Evolutionary conservation across 2,329 filamentous ascomycete species (phyloP).

Genomic region (Arthroderma sp.): DNA sequence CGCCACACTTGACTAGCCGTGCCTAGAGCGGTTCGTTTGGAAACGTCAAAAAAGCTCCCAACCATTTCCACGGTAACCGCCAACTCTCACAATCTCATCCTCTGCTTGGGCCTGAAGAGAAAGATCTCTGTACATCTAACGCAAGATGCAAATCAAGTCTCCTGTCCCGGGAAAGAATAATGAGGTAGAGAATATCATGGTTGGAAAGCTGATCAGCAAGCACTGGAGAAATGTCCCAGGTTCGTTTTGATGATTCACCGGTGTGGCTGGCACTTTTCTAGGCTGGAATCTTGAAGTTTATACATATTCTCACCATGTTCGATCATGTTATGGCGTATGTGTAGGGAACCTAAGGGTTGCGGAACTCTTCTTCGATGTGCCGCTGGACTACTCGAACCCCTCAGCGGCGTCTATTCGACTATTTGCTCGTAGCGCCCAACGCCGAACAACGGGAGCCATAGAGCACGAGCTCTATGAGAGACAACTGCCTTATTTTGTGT

Average conservation of each 20-base stretch:
- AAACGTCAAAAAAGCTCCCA: not conserved
- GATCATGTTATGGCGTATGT: too few species aligned
- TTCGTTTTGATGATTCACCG: slow-evolving; percentile 9
- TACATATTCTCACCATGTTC: too few species aligned
- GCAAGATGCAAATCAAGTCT: too few species aligned
- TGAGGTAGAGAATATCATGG: slow-evolving; percentile 14
- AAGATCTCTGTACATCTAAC: too few species aligned
- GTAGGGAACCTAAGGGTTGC: slow-evolving; percentile 61
- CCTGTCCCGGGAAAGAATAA: not conserved
- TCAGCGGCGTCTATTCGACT: slow-evolving; percentile 51
- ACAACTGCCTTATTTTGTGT: slow-evolving; percentile 51
- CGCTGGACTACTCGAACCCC: slow-evolving; percentile 59
- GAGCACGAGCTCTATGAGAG: slow-evolving; percentile 31
- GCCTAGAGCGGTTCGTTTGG: too few species aligned
- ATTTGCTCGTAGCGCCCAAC: slow-evolving; percentile 63
- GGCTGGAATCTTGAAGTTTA: too few species aligned
- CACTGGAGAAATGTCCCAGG: slow-evolving; percentile 27
- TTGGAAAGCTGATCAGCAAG: slow-evolving; percentile 27
- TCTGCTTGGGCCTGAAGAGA: too few species aligned
- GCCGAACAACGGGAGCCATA: slow-evolving; percentile 47
- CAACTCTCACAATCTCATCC: not conserved
- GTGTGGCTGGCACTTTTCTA: too few species aligned
- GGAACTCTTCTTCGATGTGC: slow-evolving; percentile 78
- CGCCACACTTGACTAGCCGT: too few species aligned
- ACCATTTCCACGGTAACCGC: slow-evolving; percentile 16